Percentiles rank a stretch among this genome's conserved stretches.
Evolutionary conservation across 2,329 filamentous ascomycete species (phyloP).

Genomic region (Blastomyces gilchristii): DNA sequence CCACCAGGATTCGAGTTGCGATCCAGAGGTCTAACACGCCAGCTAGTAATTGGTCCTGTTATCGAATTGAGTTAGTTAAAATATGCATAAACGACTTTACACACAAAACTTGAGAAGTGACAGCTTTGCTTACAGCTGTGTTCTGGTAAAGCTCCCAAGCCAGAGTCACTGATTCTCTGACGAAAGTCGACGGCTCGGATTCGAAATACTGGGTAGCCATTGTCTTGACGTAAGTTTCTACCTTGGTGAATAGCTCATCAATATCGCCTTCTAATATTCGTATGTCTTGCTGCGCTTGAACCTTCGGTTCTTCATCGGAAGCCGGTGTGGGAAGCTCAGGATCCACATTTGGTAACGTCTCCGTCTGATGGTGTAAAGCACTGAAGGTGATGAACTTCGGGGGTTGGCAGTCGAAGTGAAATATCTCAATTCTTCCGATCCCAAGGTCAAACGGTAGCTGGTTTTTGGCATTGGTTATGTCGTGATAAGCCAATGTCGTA

Average conservation of each 20-base stretch:
- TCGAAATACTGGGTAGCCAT: constrained; percentile 38
- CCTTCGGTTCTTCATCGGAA: constrained; percentile 30
- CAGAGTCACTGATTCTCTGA: constrained; percentile 40
- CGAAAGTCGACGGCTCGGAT: constrained; percentile 41
- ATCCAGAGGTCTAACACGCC: constrained; percentile 48
- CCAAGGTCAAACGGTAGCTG: constrained; percentile 41
- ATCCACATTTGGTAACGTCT: constrained; percentile 29
- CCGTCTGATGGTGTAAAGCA: constrained; percentile 31
- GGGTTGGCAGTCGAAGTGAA: constrained; percentile 44
- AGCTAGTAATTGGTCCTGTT: constrained; percentile 38
- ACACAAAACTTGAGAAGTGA: not conserved
- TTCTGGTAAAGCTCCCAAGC: constrained; percentile 30
- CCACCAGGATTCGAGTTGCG: constrained; percentile 45
- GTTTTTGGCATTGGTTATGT: constrained; percentile 40
- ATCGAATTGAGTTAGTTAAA: not conserved
- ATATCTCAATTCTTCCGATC: constrained; percentile 45
- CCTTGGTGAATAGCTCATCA: constrained; percentile 42
- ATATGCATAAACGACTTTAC: not conserved
- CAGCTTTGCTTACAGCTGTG: constrained; percentile 26
- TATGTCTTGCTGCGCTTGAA: constrained; percentile 31
- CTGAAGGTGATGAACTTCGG: constrained; percentile 40
- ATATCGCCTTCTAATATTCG: constrained; percentile 42
- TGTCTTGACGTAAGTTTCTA: constrained; percentile 46
- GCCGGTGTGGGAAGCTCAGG: constrained; percentile 34
- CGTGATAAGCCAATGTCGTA: constrained; percentile 43